Conservation (phyloP, 768 basidiomycete genomes). For the Russula griseocarnosa region DNA sequence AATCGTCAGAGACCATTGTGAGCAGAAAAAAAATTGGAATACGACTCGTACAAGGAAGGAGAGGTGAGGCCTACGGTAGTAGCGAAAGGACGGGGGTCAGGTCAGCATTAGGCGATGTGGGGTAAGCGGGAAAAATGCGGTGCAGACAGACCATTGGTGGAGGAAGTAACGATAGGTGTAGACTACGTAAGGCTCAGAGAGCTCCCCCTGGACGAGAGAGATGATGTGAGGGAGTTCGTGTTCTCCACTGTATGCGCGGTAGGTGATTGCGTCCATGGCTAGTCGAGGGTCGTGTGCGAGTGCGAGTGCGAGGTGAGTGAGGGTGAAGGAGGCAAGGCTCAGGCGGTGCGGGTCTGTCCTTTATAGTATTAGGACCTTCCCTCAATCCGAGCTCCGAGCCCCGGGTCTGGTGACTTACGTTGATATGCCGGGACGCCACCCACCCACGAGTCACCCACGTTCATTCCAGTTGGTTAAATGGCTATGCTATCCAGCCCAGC, state of each 20-base stretch:
- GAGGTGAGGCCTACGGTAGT: constrained; percentile 70
- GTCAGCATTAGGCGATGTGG: constrained; percentile 33
- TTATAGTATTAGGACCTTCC: not conserved
- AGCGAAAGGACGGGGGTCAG: constrained; percentile 15
- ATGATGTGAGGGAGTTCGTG: constrained; percentile 79
- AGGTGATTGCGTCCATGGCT: constrained; percentile 34
- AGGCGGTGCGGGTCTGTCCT: not conserved
- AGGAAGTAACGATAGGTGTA: constrained; percentile 98
- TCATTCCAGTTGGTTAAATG: no score
- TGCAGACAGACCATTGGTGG: constrained; percentile 78
- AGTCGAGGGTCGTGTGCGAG: constrained; percentile 6
- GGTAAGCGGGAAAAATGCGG: not conserved
- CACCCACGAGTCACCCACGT: no score
- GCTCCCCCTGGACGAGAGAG: constrained; percentile 82
- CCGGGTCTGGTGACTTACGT: no score
- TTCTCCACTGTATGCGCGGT: constrained; percentile 74
- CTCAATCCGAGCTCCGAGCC: not conserved
- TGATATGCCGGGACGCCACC: no score
- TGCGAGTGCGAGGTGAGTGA: no score
- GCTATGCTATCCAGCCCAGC: no score
- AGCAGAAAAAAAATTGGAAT: no score
- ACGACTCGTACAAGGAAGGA: constrained; percentile 60
- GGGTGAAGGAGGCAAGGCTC: not conserved
- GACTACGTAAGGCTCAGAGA: constrained; percentile 93
- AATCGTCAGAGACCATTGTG: not conserved